Base-by-base conservation (phyloP, 345 rosid species). In the Aethionema arabicum region DNA sequence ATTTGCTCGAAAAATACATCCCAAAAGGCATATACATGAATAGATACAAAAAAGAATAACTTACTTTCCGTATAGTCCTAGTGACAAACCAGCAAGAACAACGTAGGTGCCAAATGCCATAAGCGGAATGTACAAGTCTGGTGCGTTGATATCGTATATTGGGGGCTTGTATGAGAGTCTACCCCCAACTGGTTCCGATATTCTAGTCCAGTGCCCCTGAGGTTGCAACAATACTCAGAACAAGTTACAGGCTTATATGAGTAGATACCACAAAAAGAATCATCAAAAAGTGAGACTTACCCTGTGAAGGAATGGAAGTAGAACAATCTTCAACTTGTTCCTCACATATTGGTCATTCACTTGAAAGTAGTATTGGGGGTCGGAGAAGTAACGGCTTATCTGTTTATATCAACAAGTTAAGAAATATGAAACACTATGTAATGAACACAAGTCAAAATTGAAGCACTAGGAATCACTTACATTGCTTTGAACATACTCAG, bases 401-500 rank as follows among this genome's bases (percentile, higher is more conserved):
- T 93, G 89, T 68, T 59, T 32, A 58, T 27, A 6, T 11, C 51
- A 64, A 58, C 32, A 5, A 2, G 52, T 69, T 55, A 55, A 63
- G 48, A 36, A 8, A 44, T 30, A 37, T 0, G 30, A 41, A 59
- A 33, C 7, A 0, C 36, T 8, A 10, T 7, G 8, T 40, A 5
- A 14, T 3, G 30, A 11, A 11, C 16, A 48, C 21, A 40, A 0
- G 11, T 4, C 10, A 51, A 46, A 46, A 13, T 31, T 46, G 7
- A 27, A 65, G 52, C 48, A 15, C 35, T 0, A 43, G 6, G 15
- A 16, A 67, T 64, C 8, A 67, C 98, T 87, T 76, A 93, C 99
- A 76, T 93, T 93, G 76, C 99, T 90, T 80, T 92, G 98, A 68
- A 93, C 97, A 55, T 90, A 93, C 72, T 93, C 99, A 41, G 97